A percentile compares a stretch with the other conserved stretches of the same genome.
Evolutionary conservation across 371 early-diverging fungal species (phyloP).

Genomic region (Lichtheimia hyalospora): DNA sequence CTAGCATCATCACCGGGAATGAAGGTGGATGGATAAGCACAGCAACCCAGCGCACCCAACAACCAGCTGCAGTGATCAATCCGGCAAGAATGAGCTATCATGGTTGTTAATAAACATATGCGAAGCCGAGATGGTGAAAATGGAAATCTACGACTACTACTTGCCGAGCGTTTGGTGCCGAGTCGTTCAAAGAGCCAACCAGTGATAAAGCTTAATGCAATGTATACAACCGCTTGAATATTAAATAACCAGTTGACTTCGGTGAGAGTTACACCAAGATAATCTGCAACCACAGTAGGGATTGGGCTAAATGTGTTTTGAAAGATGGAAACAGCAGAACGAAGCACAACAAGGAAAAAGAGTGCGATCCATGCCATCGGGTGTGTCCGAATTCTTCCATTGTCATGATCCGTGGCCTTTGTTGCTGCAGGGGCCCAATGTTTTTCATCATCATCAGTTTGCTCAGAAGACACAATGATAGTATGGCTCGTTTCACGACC

Average conservation of each 20-base stretch:
- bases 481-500: slow-evolving; percentile 4
- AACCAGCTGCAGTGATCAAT: slow-evolving; percentile 45
- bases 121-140: neutral
- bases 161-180: slow-evolving; percentile 49
- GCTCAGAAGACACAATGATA: slow-evolving; percentile 7
- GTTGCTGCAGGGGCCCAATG: neutral
- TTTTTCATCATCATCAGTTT: slow-evolving; percentile 6
- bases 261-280: slow-evolving; percentile 27
- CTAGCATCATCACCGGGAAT: slow-evolving; percentile 53
- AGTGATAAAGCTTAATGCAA: slow-evolving; percentile 47
- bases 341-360: slow-evolving; percentile 30
- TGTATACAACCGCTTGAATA: slow-evolving; percentile 48
- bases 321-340: slow-evolving; percentile 37
- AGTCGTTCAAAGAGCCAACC: slow-evolving; percentile 49
- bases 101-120: too few relatives aligned
- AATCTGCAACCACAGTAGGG: slow-evolving; percentile 37
- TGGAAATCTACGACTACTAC: slow-evolving; percentile 1
- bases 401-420: neutral
- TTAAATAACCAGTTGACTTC: slow-evolving; percentile 45
- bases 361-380: slow-evolving; percentile 39
- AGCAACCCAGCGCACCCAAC: slow-evolving; percentile 61
- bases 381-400: slow-evolving; percentile 18
- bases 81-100: slow-evolving; percentile 49
- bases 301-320: slow-evolving; percentile 44
- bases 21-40: slow-evolving; percentile 38